Percentiles rank a stretch among this genome's conserved stretches.
Evolutionary conservation across 2,329 filamentous ascomycete species (phyloP).

Genomic region (Dactylellina sp.): DNA sequence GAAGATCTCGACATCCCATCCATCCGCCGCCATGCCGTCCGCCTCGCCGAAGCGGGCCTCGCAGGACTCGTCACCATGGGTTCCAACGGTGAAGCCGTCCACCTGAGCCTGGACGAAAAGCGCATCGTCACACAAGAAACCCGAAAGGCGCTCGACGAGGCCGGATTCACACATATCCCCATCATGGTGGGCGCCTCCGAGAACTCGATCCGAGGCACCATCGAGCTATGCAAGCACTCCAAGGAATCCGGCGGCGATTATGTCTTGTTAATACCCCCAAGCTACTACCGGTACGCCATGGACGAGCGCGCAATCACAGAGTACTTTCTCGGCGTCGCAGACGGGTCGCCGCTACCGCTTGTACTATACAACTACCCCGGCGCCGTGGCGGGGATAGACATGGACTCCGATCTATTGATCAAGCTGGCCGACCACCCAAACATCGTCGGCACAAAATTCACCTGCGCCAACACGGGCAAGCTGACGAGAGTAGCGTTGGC

Average conservation of each 20-base stretch:
- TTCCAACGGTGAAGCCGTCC: conserved; percentile 85
- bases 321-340: conserved; percentile 76
- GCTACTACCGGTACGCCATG: conserved; percentile 78
- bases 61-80: conserved; percentile 81
- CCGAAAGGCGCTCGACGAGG: conserved; percentile 75
- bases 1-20: conserved; percentile 76
- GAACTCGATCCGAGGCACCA: conserved; percentile 78
- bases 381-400: conserved; percentile 73
- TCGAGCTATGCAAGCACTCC: conserved; percentile 77
- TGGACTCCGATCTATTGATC: conserved; percentile 73
- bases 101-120: conserved; percentile 78
- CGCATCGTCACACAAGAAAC: conserved; percentile 76
- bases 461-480: conserved; percentile 78
- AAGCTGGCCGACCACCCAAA: conserved; percentile 73
- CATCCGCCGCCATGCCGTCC: conserved; percentile 73
- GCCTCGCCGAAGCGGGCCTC: conserved; percentile 78
- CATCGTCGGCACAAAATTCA: conserved; percentile 77
- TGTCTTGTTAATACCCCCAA: conserved; percentile 79
- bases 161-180: conserved; percentile 74
- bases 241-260: conserved; percentile 78
- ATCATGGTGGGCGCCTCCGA: conserved; percentile 81
- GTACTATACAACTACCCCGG: conserved; percentile 79
- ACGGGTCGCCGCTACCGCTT: conserved; percentile 73
- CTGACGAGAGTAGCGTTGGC: conserved; percentile 69
- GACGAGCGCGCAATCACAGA: conserved; percentile 68